These are phyloP conservation scores for Salvia sclarea DNA, from an alignment of 305 asterid genomes.

Conservation along the genomic window DNA sequence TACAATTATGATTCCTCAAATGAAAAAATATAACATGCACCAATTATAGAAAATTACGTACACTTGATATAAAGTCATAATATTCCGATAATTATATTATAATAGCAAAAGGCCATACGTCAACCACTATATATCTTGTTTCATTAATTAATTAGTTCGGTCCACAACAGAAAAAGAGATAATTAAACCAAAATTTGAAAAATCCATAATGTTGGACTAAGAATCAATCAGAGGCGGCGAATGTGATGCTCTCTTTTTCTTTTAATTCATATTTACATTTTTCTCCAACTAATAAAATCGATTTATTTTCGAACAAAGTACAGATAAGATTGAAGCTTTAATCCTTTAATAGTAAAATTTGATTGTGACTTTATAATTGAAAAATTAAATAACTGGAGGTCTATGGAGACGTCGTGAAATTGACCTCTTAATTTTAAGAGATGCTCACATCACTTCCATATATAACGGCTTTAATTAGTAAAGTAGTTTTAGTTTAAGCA, in stretches of 20 bases:
- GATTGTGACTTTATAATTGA: constrained; percentile 19
- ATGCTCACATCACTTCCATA: constrained; percentile 37
- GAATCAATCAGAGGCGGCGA: constrained; percentile 39
- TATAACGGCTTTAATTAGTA: constrained; percentile 31
- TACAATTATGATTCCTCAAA: not conserved
- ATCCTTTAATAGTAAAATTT: constrained; percentile 21
- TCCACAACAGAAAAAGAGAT: constrained; percentile 6
- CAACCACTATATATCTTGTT: constrained; percentile 9
- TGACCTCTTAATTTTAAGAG: constrained; percentile 12
- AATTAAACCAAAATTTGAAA: not conserved
- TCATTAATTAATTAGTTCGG: not conserved
- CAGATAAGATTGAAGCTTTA: constrained; percentile 34
- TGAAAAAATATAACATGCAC: not conserved
- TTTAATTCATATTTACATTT: not conserved
- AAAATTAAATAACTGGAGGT: constrained; percentile 1
- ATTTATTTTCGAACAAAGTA: constrained; percentile 32
- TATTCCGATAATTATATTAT: not conserved
- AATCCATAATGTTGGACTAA: constrained; percentile 28
- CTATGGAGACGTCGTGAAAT: constrained; percentile 34
- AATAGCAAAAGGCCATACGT: not conserved
- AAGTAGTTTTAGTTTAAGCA: constrained; percentile 16
- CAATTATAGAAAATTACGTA: not conserved
- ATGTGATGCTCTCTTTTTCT: constrained; percentile 36
- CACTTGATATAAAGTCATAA: not conserved
- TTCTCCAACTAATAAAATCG: constrained; percentile 14